Conservation (phyloP, 306 rosid species). For the Mucuna pruriens region DNA sequence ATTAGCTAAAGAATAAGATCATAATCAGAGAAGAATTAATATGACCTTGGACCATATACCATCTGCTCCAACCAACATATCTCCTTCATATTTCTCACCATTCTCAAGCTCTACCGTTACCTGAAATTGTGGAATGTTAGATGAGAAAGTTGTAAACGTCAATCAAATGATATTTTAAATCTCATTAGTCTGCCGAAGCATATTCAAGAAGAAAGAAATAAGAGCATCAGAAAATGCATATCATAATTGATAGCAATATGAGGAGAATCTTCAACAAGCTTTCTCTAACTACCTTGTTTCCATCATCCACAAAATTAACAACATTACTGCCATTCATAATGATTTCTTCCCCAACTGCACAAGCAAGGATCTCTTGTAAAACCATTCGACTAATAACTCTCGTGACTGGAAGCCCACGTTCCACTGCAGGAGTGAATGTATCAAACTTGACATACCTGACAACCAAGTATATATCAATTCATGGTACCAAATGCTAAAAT, state of each 20-base stretch:
- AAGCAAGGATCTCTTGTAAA: conserved; percentile 82
- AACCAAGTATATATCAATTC: conserved; percentile 47
- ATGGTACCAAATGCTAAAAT: conserved; percentile 21
- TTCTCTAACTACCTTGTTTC: conserved; percentile 63
- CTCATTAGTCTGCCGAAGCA: background rate
- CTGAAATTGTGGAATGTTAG: conserved; percentile 46
- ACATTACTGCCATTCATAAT: conserved; percentile 77
- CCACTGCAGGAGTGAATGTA: conserved; percentile 95
- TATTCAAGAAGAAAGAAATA: conserved; percentile 29
- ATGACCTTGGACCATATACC: conserved; percentile 92
- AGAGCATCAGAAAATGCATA: conserved; percentile 6
- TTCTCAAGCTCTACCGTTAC: conserved; percentile 81
- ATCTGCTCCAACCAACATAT: conserved; percentile 87
- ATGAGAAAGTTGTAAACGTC: conserved; percentile 42
- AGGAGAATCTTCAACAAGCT: conserved; percentile 30
- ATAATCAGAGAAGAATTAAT: conserved; percentile 4
- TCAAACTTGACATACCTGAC: conserved; percentile 94
- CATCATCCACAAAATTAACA: conserved; percentile 69
- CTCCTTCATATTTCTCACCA: conserved; percentile 79
- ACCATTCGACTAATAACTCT: conserved; percentile 88
- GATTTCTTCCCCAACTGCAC: conserved; percentile 72
- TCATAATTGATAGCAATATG: background rate
- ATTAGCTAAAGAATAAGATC: conserved; percentile 14
- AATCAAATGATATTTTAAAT: background rate
- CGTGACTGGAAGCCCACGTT: conserved; percentile 91